Conservation (phyloP, 2,329 filamentous ascomycete species). For the Chrysoporthe puriensis region DNA sequence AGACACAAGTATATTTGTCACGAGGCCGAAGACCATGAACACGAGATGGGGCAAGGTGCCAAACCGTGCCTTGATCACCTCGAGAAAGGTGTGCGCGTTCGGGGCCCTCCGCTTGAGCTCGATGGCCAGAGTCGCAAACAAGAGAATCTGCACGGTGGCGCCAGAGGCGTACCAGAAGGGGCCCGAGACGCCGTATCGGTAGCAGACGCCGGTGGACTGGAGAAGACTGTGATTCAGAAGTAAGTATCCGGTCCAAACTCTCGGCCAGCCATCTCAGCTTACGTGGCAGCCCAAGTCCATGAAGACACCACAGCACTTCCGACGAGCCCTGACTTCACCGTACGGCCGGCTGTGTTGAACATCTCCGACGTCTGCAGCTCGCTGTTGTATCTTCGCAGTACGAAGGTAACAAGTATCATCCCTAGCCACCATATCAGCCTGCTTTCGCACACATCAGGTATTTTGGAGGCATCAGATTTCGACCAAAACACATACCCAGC, state of each 20-base stretch:
- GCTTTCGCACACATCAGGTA: neutral
- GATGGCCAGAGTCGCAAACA: conserved; percentile 90
- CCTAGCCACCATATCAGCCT: conserved; percentile 31
- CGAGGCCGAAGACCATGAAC: conserved; percentile 80
- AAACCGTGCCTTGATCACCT: conserved; percentile 82
- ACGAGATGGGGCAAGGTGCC: conserved; percentile 72
- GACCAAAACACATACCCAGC: conserved; percentile 48
- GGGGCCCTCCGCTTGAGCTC: conserved; percentile 85
- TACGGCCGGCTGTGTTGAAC: conserved; percentile 87
- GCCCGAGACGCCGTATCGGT: conserved; percentile 72
- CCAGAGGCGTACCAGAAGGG: conserved; percentile 65
- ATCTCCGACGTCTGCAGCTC: conserved; percentile 90
- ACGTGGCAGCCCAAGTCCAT: conserved; percentile 90
- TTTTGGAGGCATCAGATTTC: neutral
- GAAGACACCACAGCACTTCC: conserved; percentile 88
- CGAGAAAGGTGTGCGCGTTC: conserved; percentile 84
- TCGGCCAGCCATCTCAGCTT: conserved; percentile 48
- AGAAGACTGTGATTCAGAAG: conserved; percentile 49
- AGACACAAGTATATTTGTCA: conserved; percentile 86
- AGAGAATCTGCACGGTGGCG: conserved; percentile 84
- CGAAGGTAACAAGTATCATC: conserved; percentile 44
- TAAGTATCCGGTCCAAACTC: neutral
- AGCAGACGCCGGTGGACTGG: conserved; percentile 80
- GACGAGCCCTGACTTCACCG: conserved; percentile 86
- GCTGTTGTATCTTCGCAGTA: conserved; percentile 45